phyloP scores from a whole-genome alignment of 176 grass and related monocot species.

The Rhipidocladum racemiflorum region DNA sequence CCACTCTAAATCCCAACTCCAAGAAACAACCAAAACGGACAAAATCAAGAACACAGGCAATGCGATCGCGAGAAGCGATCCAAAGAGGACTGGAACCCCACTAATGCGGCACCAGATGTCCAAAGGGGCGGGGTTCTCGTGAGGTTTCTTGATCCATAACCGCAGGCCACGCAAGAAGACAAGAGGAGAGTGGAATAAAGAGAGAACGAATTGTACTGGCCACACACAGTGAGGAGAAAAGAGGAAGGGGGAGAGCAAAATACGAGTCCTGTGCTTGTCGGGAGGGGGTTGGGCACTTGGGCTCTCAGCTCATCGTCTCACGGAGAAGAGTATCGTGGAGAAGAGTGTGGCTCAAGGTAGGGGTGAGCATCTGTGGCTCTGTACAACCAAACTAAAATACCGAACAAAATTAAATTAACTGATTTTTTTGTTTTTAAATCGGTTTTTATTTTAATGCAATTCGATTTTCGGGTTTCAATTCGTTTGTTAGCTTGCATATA shows the following conservation, averaged over 20 bases:
- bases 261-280: conserved; percentile 41
- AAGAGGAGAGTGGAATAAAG: conserved; percentile 37
- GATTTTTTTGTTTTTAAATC: no score
- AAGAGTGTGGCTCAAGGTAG: background rate
- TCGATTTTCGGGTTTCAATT: no score
- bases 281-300: background rate
- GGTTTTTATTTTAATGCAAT: no score
- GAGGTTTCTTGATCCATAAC: conserved; percentile 56
- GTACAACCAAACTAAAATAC: no score
- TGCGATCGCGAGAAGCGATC: conserved; percentile 48
- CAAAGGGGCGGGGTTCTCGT: conserved; percentile 39
- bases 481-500: no score
- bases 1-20: conserved; percentile 20
- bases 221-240: conserved; percentile 24
- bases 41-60: conserved; percentile 29
- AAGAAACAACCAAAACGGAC: background rate
- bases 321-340: background rate
- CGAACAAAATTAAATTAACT: no score
- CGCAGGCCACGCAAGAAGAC: conserved; percentile 33
- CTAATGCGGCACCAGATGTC: conserved; percentile 22
- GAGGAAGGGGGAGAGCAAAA: conserved; percentile 24
- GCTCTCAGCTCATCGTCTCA: background rate
- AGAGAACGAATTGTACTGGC: conserved; percentile 27
- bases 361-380: no score
- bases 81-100: conserved; percentile 16